phyloP scores from a whole-genome alignment of 352 stramenopile genomes.

The Phytophthora agathidicida region DNA sequence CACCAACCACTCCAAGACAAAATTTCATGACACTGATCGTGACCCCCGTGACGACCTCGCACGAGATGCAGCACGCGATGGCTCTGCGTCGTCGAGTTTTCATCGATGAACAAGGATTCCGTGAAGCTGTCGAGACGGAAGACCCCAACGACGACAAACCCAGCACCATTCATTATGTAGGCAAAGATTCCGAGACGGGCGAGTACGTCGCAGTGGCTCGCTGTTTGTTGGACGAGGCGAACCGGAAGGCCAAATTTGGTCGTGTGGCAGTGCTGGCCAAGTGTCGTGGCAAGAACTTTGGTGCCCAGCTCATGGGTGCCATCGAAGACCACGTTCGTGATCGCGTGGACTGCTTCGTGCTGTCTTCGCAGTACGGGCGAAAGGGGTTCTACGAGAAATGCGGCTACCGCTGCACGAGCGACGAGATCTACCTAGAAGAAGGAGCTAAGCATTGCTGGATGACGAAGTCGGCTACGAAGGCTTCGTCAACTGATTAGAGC shows the following conservation, averaged over 20 bases:
- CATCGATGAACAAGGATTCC: constrained; percentile 61
- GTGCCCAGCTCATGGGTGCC: constrained; percentile 56
- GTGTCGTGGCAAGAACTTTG: constrained; percentile 64
- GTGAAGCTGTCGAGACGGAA: constrained; percentile 47
- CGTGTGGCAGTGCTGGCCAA: constrained; percentile 67
- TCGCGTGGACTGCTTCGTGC: constrained; percentile 45
- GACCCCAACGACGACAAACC: constrained; percentile 47
- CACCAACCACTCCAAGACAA: not conserved
- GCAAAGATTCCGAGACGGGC: constrained; percentile 58
- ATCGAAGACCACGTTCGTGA: constrained; percentile 49
- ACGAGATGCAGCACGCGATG: constrained; percentile 52
- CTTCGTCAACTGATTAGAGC: constrained; percentile 8
- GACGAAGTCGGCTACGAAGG: constrained; percentile 34
- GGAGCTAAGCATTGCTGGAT: constrained; percentile 65
- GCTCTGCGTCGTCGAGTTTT: constrained; percentile 59
- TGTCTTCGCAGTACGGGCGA: constrained; percentile 67
- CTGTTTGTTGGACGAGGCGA: constrained; percentile 38
- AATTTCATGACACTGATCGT: constrained; percentile 56
- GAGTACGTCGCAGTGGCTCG: constrained; percentile 70
- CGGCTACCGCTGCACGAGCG: constrained; percentile 53
- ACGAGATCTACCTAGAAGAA: constrained; percentile 64
- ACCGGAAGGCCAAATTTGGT: constrained; percentile 63
- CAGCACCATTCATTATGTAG: constrained; percentile 64
- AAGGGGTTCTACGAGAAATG: constrained; percentile 75
- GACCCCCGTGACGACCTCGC: constrained; percentile 44